Evolutionary conservation across 257 asterid genomes (phyloP), one percentile per base, ranked within the genome.

Genomic region (Solanum corneliomulleri): DNA sequence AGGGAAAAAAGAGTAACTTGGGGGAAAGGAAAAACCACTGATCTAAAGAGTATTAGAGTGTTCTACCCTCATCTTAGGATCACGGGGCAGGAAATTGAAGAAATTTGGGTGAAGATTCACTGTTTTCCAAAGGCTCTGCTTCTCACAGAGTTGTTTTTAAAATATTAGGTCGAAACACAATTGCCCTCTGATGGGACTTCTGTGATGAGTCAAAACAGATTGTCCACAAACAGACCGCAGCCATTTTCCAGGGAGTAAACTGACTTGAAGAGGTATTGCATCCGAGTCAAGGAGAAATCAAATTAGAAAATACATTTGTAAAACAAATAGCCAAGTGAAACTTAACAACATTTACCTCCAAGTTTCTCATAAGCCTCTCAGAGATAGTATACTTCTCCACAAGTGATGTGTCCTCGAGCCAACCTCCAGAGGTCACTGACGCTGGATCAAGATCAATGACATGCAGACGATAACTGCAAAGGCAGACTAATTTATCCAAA

Each of bases 351-450:
- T 84, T 86, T 91, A 97, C 99, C 98, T 69, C 93, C 98, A 86
- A 88, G 98, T 91, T 94, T 97, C 82, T 47, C 93, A 91, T 92
- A 97, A 74, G 98, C 98, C 90, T 97, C 23, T 97, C 98, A 66
- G 99, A 95, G 86, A 97, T 97, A 58, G 93, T 97, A 91, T 94
- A 97, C 91, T 95, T 97, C 92, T 97, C 99, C 88, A 95, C 99
- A 49, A 94, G 97, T 81, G 99, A 95, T 58, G 98, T 94, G 84
- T 97, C 97, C 81, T 97, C 99, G 88, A 97, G 91, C 99, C 99
- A 97, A 92, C 99, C 98, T 74, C 99, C 99, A 88, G 98, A 93
- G 56, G 98, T 94, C 68, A 97, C 92, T 18, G 99, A 97, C 77
- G 96, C 93, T 87, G 99, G 98, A 90, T 97, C 99, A 25, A 92